Percentiles rank a stretch among this genome's conserved stretches.
Evolutionary conservation across 2,329 filamentous ascomycete species (phyloP).

Genomic region (Colletotrichum eremochloae): DNA sequence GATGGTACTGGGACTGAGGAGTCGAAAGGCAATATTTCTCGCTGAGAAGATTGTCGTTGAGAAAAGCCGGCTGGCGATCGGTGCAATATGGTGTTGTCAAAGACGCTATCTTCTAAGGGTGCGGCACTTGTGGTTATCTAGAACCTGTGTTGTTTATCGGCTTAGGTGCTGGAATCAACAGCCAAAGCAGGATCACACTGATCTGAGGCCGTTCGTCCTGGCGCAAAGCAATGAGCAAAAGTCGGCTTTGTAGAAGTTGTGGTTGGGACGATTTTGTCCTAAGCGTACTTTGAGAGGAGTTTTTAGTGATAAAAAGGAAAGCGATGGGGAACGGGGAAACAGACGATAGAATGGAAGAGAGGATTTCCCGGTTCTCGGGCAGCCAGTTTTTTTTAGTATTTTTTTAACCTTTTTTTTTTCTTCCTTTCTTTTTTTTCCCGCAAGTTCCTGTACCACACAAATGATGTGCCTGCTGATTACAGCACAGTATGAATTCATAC

Average conservation of each 20-base stretch:
- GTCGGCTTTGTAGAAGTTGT: constrained; percentile 13
- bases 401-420: no score
- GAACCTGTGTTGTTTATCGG: constrained; percentile 9
- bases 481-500: background rate
- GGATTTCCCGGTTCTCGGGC: constrained; percentile 31
- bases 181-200: constrained; percentile 20
- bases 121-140: constrained; percentile 19
- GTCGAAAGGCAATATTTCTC: background rate
- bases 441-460: constrained; percentile 10
- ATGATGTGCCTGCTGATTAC: background rate
- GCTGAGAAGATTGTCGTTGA: background rate
- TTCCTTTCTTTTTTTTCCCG: constrained; percentile 14
- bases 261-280: constrained; percentile 26
- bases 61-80: background rate
- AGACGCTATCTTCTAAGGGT: constrained; percentile 13
- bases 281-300: background rate
- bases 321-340: constrained; percentile 1
- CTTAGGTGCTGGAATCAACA: background rate
- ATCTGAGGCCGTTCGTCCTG: constrained; percentile 16
- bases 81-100: constrained; percentile 7
- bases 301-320: constrained; percentile 4
- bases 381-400: no score
- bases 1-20: background rate
- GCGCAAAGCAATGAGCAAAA: constrained; percentile 18
- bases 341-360: constrained; percentile 25